phyloP scores from a whole-genome alignment of 345 rosid genomes.

The Hirschfeldia incana region DNA sequence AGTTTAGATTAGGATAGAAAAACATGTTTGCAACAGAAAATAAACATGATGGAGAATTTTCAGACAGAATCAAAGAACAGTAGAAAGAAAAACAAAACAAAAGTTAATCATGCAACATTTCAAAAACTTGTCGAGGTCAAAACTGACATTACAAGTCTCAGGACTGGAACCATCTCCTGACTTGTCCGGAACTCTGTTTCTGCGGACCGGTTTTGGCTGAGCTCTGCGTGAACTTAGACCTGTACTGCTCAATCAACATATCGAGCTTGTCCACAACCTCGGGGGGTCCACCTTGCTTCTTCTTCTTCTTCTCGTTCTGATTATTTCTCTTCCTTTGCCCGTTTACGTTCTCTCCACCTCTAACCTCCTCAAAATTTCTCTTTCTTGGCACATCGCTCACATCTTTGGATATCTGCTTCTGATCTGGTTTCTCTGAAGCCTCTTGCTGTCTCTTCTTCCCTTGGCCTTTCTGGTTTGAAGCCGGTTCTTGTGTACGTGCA shows the following conservation, averaged over 20 bases:
- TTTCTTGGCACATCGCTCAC: constrained; percentile 33
- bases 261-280: constrained; percentile 70
- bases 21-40: neutral
- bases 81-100: neutral
- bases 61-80: neutral
- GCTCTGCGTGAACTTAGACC: constrained; percentile 60
- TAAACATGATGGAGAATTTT: neutral
- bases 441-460: constrained; percentile 33
- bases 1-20: neutral
- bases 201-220: constrained; percentile 47
- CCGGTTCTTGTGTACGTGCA: constrained; percentile 28
- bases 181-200: constrained; percentile 50
- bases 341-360: constrained; percentile 37
- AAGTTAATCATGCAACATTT: neutral
- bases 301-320: constrained; percentile 41
- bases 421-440: constrained; percentile 31
- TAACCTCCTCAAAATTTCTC: constrained; percentile 45
- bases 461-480: constrained; percentile 39
- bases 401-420: constrained; percentile 32
- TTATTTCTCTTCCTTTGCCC: constrained; percentile 47
- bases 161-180: constrained; percentile 67
- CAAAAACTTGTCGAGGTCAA: neutral
- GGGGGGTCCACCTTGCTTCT: constrained; percentile 42
- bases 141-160: constrained; percentile 27
- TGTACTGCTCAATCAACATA: constrained; percentile 66